Evolutionary conservation across 495 filamentous ascomycete genomes (phyloP).

Genomic region (Podospora tetraspora): DNA sequence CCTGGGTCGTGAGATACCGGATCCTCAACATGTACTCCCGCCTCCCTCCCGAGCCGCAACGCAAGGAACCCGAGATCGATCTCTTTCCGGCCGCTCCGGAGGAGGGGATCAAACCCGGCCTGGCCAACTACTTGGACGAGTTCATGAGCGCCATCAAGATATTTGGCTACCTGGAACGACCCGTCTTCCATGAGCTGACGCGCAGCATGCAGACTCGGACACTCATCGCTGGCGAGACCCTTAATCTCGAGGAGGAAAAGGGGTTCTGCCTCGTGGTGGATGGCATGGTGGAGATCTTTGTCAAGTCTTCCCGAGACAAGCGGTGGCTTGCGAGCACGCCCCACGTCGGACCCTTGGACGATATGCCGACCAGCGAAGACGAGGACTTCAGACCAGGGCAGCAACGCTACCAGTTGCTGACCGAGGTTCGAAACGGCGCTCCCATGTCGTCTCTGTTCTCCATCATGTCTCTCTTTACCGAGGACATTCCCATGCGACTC

Average conservation of each 20-base stretch:
- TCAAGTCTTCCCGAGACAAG: conserved; percentile 72
- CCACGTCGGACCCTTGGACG: conserved; percentile 14
- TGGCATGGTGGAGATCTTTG: conserved; percentile 95
- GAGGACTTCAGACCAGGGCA: conserved; percentile 52
- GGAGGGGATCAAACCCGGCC: conserved; percentile 80
- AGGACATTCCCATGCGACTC: conserved; percentile 76
- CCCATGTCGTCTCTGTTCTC: conserved; percentile 98
- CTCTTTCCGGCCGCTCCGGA: conserved; percentile 90
- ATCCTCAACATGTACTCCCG: conserved; percentile 93
- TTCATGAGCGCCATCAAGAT: conserved; percentile 99
- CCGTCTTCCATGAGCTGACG: conserved; percentile 95
- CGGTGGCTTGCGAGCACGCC: conserved; percentile 22
- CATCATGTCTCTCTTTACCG: conserved; percentile 92
- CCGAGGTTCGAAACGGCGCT: conserved; percentile 95
- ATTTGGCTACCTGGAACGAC: conserved; percentile 93
- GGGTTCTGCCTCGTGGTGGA: conserved; percentile 97
- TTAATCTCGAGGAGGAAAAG: conserved; percentile 94
- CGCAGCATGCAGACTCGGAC: conserved; percentile 97
- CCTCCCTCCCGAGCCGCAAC: conserved; percentile 86
- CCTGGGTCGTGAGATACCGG: conserved; percentile 90
- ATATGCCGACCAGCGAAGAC: conserved; percentile 59
- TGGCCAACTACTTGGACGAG: conserved; percentile 94
- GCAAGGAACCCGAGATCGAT: conserved; percentile 92
- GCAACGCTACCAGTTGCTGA: conserved; percentile 82
- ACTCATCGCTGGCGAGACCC: conserved; percentile 88